These are phyloP conservation scores for Podospora pseudocomata DNA, from an alignment of 495 filamentous ascomycete species.

Conservation along the genomic window DNA sequence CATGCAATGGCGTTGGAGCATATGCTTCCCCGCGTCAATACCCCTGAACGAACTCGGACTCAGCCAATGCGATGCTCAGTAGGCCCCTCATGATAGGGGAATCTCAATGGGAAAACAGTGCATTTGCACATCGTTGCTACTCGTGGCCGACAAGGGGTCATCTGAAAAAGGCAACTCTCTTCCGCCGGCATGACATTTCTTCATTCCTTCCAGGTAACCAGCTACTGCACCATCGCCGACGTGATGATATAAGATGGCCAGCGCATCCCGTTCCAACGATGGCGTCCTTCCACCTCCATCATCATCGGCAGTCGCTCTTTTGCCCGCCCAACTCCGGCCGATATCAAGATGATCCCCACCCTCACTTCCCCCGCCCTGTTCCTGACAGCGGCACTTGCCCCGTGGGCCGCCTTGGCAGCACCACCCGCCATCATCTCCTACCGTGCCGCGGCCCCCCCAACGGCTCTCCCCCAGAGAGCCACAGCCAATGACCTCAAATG, in stretches of 20 bases:
- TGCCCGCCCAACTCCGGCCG: not conserved
- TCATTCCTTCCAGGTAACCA: not conserved
- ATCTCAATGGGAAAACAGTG: not conserved
- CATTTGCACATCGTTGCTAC: not conserved
- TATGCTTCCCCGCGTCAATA: constrained; percentile 2
- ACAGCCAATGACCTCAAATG: constrained; percentile 41
- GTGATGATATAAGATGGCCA: not conserved
- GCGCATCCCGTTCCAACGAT: not conserved
- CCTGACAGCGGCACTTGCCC: not conserved
- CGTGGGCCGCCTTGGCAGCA: not conserved
- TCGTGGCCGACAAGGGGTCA: not conserved
- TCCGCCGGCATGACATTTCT: not conserved
- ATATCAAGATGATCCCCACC: constrained; percentile 5
- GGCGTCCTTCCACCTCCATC: not conserved
- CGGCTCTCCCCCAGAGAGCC: constrained; percentile 40
- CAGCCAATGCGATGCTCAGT: constrained; percentile 7
- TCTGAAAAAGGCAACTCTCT: not conserved
- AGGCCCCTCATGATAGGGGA: not conserved
- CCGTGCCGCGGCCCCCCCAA: constrained; percentile 22
- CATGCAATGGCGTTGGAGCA: constrained; percentile 5
- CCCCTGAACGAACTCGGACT: not conserved
- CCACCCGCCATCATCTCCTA: not conserved
- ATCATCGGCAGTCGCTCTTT: constrained; percentile 2
- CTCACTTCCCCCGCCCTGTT: constrained; percentile 9
- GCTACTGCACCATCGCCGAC: not conserved